A percentile compares a stretch with the other conserved stretches of the same genome.
Conservation (phyloP, 208 protist species). For the Strigomonas culicis region DNA sequence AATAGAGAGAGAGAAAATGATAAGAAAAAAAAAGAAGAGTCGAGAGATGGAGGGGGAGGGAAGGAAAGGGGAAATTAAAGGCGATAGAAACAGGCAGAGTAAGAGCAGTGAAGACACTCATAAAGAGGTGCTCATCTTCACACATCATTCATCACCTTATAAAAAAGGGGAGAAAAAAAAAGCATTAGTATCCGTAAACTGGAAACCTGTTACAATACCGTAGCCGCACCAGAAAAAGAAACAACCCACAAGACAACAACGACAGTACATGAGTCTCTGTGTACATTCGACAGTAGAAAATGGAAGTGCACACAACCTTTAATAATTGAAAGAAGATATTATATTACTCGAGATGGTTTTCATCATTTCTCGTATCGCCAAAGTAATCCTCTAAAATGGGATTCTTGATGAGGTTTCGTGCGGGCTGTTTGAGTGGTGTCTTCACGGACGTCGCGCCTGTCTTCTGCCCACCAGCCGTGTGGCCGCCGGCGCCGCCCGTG, state of each 20-base stretch:
- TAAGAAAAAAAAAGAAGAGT: not conserved
- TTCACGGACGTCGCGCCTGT: not conserved
- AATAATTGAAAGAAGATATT: not conserved
- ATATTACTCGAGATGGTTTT: constrained; percentile 18
- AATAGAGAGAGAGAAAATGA: constrained; percentile 17
- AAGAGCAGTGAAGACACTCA: constrained; percentile 14
- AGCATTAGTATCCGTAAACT: not conserved
- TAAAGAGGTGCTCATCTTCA: constrained; percentile 7
- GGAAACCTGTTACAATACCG: too few species aligned
- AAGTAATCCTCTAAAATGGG: constrained; percentile 55
- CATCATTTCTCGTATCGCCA: constrained; percentile 9
- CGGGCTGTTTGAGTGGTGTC: constrained; percentile 14
- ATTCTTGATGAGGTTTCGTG: constrained; percentile 42
- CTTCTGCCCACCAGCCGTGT: not conserved
- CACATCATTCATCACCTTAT: not conserved
- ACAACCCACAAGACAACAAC: not conserved
- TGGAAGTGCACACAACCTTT: not conserved
- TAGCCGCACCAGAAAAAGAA: not conserved
- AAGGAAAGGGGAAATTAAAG: constrained; percentile 10
- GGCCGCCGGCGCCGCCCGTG: not conserved
- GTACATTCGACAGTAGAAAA: not conserved
- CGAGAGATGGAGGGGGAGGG: not conserved
- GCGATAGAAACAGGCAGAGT: constrained; percentile 18
- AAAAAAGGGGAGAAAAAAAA: not conserved
- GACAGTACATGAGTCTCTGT: not conserved